Percentiles rank a stretch among this genome's conserved stretches.
Conservation (phyloP, 176 grass and related monocot genomes). For the Miscanthus lutarioriparius region DNA sequence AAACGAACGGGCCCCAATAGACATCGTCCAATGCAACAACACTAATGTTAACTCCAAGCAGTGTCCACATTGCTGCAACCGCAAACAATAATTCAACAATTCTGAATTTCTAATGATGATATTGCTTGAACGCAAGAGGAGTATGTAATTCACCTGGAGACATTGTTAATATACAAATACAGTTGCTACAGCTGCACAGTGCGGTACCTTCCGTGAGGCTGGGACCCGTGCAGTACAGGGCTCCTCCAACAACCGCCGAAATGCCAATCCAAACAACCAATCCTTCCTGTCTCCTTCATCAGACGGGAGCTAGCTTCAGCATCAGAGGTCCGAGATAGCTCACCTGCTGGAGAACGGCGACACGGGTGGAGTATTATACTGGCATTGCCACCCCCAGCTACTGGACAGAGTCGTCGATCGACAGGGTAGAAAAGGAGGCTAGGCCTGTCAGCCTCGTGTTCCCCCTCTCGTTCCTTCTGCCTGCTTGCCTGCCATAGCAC, state of each 20-base stretch:
- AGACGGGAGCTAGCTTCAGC: not conserved
- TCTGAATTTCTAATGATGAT: slow-evolving; percentile 13
- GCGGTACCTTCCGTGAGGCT: slow-evolving; percentile 19
- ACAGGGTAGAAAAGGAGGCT: slow-evolving; percentile 31
- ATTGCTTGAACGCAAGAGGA: slow-evolving; percentile 13
- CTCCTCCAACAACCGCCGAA: slow-evolving; percentile 29
- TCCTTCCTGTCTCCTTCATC: not conserved
- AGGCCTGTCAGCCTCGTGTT: slow-evolving; percentile 62
- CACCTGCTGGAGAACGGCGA: slow-evolving; percentile 43
- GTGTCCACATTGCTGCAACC: slow-evolving; percentile 18
- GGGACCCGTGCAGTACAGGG: slow-evolving; percentile 5
- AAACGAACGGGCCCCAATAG: too few relatives aligned
- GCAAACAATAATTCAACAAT: slow-evolving; percentile 33
- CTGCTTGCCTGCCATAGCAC: slow-evolving; percentile 36
- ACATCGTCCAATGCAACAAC: not conserved
- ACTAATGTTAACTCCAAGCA: slow-evolving; percentile 4
- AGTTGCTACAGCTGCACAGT: not conserved
- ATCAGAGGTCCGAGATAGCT: slow-evolving; percentile 50
- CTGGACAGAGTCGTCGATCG: slow-evolving; percentile 33
- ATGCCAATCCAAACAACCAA: slow-evolving; percentile 12
- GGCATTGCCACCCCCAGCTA: not conserved
- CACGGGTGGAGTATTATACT: slow-evolving; percentile 21
- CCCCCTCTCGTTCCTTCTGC: slow-evolving; percentile 41
- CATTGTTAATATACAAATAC: not conserved
- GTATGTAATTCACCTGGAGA: too few relatives aligned